phyloP scores from a whole-genome alignment of 257 asterid species.

The Osmanthus fragrans region DNA sequence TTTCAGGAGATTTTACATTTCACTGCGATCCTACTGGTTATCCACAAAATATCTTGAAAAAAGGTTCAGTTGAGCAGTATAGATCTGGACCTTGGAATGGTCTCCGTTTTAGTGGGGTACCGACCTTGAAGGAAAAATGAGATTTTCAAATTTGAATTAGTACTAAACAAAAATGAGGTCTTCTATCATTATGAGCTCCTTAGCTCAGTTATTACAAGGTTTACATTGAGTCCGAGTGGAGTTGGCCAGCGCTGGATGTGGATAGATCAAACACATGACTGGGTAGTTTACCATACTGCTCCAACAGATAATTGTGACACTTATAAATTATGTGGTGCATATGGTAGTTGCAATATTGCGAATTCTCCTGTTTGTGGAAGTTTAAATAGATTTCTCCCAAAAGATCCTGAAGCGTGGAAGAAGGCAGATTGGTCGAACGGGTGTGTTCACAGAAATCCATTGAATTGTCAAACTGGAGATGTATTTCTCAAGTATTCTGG shows the following conservation, averaged over 20 bases:
- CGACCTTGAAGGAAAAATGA: not conserved
- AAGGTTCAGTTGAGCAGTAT: too few relatives aligned
- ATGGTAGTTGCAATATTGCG: slow-evolving; percentile 30
- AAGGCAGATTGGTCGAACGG: slow-evolving; percentile 29
- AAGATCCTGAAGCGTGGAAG: slow-evolving; percentile 19
- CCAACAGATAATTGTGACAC: slow-evolving; percentile 35
- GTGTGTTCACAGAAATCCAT: slow-evolving; percentile 23
- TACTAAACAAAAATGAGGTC: slow-evolving; percentile 19
- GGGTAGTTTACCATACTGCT: slow-evolving; percentile 10
- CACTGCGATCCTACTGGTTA: too few relatives aligned
- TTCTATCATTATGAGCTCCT: slow-evolving; percentile 28
- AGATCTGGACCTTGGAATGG: too few relatives aligned
- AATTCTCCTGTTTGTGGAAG: slow-evolving; percentile 32
- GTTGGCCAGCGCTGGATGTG: slow-evolving; percentile 13
- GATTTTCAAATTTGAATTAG: not conserved
- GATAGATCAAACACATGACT: slow-evolving; percentile 18
- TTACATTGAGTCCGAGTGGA: slow-evolving; percentile 8
- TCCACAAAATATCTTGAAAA: too few relatives aligned
- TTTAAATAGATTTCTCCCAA: slow-evolving; percentile 29
- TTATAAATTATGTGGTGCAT: slow-evolving; percentile 26
- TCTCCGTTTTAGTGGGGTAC: too few relatives aligned
- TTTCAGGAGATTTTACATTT: too few relatives aligned
- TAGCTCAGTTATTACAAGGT: slow-evolving; percentile 26
- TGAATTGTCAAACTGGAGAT: slow-evolving; percentile 27
- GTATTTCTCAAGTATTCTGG: slow-evolving; percentile 22